phyloP scores from a whole-genome alignment of 2,329 filamentous ascomycete genomes.

The Sclerotinia trifoliorum region DNA sequence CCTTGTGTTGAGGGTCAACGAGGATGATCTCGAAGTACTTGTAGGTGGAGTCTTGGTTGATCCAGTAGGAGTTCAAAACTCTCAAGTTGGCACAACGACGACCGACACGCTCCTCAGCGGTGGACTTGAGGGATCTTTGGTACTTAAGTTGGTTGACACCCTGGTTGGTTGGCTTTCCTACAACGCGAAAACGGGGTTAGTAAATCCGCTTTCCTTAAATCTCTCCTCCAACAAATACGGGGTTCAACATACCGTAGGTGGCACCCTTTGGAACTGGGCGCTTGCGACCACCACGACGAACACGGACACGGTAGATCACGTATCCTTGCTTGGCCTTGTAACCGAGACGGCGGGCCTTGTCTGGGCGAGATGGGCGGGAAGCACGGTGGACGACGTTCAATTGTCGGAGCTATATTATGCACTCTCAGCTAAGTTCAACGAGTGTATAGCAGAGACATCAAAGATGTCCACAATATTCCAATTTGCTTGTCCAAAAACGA shows the following conservation, averaged over 20 bases:
- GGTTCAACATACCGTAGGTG: slow-evolving; percentile 79
- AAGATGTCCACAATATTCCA: slow-evolving; percentile 39
- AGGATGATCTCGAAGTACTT: slow-evolving; percentile 99
- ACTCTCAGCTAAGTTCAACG: slow-evolving; percentile 99
- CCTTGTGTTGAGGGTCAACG: slow-evolving; percentile 99
- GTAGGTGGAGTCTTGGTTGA: slow-evolving; percentile 99
- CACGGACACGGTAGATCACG: slow-evolving; percentile 99
- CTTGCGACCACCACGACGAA: slow-evolving; percentile 99
- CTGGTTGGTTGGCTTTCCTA: slow-evolving; percentile 99
- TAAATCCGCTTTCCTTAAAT: not conserved
- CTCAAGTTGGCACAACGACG: slow-evolving; percentile 98
- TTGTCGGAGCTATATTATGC: slow-evolving; percentile 99
- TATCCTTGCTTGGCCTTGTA: slow-evolving; percentile 99
- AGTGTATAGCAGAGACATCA: slow-evolving; percentile 80
- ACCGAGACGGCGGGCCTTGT: slow-evolving; percentile 99
- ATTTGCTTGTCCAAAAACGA: slow-evolving; percentile 33
- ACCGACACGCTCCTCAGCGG: slow-evolving; percentile 99
- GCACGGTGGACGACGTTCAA: slow-evolving; percentile 99
- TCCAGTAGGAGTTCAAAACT: slow-evolving; percentile 99
- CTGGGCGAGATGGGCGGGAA: slow-evolving; percentile 94
- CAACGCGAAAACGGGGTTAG: slow-evolving; percentile 31
- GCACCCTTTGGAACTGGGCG: slow-evolving; percentile 94
- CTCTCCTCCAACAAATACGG: not conserved
- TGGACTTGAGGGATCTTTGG: slow-evolving; percentile 97
- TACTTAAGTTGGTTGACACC: slow-evolving; percentile 99